Evolutionary conservation across 176 grass and related monocot species (phyloP), one percentile per base, ranked within the genome.

Genomic region (Hsuehochloa calcarea): DNA sequence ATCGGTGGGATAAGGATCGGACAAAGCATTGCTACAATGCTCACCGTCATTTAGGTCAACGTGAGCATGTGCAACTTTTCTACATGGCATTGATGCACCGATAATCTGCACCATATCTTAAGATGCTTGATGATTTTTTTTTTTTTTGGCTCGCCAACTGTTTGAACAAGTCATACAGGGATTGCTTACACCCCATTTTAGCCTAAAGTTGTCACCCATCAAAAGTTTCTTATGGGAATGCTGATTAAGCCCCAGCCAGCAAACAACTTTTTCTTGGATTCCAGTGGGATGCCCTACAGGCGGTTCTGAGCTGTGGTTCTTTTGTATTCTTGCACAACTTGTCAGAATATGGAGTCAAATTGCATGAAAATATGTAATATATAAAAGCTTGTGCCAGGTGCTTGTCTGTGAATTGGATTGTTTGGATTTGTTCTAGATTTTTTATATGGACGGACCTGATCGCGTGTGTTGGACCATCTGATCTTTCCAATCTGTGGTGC

Each of bases 381-480:
- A 5, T 13, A 34, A 6, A 17, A 59, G 38, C 46, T 27, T 82
- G 56, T 65, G 35, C 78, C 88, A 83, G 86, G 88, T 90, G 84
- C 88, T 45, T 82, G 88, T 86, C 66, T 90, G 65, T 90, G 78
- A 82, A 81, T 19, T 72, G 47, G 64, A 29, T 79, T 73, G 50
- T 68, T 75, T 76, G 31, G 25, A 14, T 76, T 17, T 82, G 12
- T 25, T 47, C 70, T 19, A 78, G 45, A 72, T 86, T 78, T 85
- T 70, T 82, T 55, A 0, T 72, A 5, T 86, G 65, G 35, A 38
- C 5, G 13, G 20, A 46, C 58, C 79, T 73, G 72, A 79, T 90
- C 49, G 1, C 22, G 37, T 49, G 54, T 70, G 15, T 60, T 86
- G 56, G 78, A n/a, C 45, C 15, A 52, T 37, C 14, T 59, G 46